A percentile compares a stretch with the other conserved stretches of the same genome.
Conservation (phyloP, 768 basidiomycete genomes). For the Leucosporidium creatinivorum region DNA sequence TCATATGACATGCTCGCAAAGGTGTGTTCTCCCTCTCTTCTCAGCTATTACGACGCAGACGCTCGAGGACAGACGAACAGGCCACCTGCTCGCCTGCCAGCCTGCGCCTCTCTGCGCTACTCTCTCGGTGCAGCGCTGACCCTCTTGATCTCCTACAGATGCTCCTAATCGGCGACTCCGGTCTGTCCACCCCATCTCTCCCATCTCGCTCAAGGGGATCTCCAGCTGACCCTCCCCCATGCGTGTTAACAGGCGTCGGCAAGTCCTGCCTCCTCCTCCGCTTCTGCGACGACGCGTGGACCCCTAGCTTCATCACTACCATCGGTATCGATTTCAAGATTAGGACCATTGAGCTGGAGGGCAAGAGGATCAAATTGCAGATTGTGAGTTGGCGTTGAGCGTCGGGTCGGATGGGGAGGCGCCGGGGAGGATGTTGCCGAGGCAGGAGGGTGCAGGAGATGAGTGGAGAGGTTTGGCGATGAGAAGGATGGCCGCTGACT, state of each 20-base stretch:
- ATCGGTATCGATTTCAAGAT: slow-evolving; percentile 99
- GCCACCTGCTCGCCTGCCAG: not conserved
- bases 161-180: slow-evolving; percentile 35
- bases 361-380: slow-evolving; percentile 97
- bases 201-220: no score
- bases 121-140: not conserved
- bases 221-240: not conserved
- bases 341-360: slow-evolving; percentile 94
- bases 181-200: slow-evolving; percentile 5
- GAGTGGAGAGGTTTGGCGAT: not conserved
- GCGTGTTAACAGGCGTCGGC: slow-evolving; percentile 60
- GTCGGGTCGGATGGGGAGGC: not conserved
- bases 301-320: slow-evolving; percentile 97
- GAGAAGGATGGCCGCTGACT: not conserved
- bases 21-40: slow-evolving; percentile 10
- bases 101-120: not conserved
- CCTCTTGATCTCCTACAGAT: slow-evolving; percentile 10
- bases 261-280: slow-evolving; percentile 65
- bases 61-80: no score
- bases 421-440: not conserved
- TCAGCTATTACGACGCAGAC: no score
- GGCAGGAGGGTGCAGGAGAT: not conserved
- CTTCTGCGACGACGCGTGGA: slow-evolving; percentile 99
- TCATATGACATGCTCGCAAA: slow-evolving; percentile 35
- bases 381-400: slow-evolving; percentile 57